Base-by-base conservation (phyloP, 208 protist species). In the Phytomonas sp. region DNA sequence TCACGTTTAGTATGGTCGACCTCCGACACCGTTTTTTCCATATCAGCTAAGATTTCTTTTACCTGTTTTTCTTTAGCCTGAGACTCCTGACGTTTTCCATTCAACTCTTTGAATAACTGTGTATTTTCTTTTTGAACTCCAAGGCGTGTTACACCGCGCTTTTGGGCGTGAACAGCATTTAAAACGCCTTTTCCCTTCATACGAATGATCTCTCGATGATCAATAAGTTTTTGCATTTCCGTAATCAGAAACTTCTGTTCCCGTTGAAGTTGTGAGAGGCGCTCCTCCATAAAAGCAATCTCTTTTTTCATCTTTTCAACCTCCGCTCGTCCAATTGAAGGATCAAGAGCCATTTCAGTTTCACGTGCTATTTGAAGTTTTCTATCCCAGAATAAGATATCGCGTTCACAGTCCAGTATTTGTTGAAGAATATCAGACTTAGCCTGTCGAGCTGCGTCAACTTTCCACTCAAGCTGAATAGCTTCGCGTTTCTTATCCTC, bases 281-380 rank as follows among this genome's bases (percentile, higher is more conserved):
- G 85, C 75, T 97, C 91, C 78, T 97, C 87, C 96, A 98, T 98
- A 64, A 96, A 88, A 60, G 83, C 81, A 73, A 99, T 98, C 78
- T 98, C 95, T 62, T 93, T 92, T 74, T 94, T 97, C 95, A 99
- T 98, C 75, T 91, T 92, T 49, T 94, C 89, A 29, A 97, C 91
- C 75, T 99, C 96, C 8, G 87, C 91, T 70, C 84, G 91, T 42
- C 95, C 96, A 52, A 97, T 92, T 33, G 87, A 96, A 42, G 95
- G 95, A 74, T 98, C 96, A 23, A 98, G 71, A 0, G 96, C 96
- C 83, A 95, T 94, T 71, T 97, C 93, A 42, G 96, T 98, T 82
- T 99, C 96, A 26, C 93, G 93, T 36, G 94, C 92, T 19, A 99
- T 82, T 63, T 98, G 91, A 70, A 99, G 97, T 79, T 99, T 98